Conservation (phyloP, 176 grass and related monocot genomes). For the Carex parvula region DNA sequence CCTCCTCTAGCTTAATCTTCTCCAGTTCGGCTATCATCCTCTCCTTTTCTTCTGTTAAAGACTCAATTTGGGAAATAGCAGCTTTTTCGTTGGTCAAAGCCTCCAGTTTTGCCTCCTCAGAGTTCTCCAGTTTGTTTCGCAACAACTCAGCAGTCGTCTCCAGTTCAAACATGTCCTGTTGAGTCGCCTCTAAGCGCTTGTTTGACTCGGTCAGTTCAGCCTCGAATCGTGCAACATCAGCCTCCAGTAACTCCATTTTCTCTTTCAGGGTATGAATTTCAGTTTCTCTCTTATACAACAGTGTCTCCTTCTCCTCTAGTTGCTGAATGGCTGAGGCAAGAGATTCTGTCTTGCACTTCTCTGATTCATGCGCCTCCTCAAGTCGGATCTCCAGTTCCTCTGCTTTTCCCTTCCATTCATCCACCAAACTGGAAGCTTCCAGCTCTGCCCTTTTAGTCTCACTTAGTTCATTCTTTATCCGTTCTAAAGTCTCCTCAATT, state of each 20-base stretch:
- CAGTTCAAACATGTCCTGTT: constrained; percentile 58
- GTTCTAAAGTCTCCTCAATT: constrained; percentile 44
- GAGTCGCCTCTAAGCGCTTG: constrained; percentile 49
- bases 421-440: constrained; percentile 37
- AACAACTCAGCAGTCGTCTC: constrained; percentile 63
- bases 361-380: constrained; percentile 46
- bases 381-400: constrained; percentile 48
- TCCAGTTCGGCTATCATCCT: constrained; percentile 50
- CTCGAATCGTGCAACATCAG: constrained; percentile 54
- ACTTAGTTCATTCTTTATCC: constrained; percentile 46
- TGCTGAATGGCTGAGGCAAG: constrained; percentile 44
- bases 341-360: constrained; percentile 57
- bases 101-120: constrained; percentile 53
- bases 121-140: constrained; percentile 53
- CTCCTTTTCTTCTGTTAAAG: constrained; percentile 52
- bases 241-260: constrained; percentile 55
- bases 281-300: constrained; percentile 56
- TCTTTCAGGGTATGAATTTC: constrained; percentile 63
- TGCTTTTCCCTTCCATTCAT: constrained; percentile 70
- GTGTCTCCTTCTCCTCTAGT: constrained; percentile 33
- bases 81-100: constrained; percentile 51
- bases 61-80: constrained; percentile 40
- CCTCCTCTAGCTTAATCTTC: constrained; percentile 56
- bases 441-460: constrained; percentile 57
- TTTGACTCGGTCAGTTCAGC: constrained; percentile 51